phyloP scores from a whole-genome alignment of 139 green algal genomes.

The Chlorella vulgaris region DNA sequence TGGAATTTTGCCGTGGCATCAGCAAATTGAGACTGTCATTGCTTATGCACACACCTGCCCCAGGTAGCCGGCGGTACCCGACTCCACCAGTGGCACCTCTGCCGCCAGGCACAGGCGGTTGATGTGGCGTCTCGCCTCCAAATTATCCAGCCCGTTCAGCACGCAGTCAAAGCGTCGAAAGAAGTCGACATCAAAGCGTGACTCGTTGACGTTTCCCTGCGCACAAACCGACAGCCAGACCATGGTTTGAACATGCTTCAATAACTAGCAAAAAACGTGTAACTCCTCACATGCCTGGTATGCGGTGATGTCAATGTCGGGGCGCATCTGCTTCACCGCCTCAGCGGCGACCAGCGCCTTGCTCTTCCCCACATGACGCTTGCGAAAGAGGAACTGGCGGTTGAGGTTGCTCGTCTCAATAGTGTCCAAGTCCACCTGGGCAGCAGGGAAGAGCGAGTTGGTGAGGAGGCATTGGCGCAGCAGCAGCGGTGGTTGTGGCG shows the following conservation, averaged over 20 bases:
- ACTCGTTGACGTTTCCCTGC: constrained; percentile 74
- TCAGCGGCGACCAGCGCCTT: constrained; percentile 91
- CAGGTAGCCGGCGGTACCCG: constrained; percentile 91
- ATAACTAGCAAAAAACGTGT: too few relatives aligned
- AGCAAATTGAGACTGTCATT: too few relatives aligned
- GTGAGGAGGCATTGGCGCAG: too few relatives aligned
- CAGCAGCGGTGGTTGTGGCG: too few relatives aligned
- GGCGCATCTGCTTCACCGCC: constrained; percentile 69
- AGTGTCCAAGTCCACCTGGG: constrained; percentile 98
- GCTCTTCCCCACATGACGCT: constrained; percentile 91
- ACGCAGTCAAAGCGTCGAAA: constrained; percentile 91
- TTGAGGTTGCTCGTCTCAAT: constrained; percentile 99
- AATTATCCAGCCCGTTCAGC: constrained; percentile 98
- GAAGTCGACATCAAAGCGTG: constrained; percentile 85
- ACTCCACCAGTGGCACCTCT: constrained; percentile 90
- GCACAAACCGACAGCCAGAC: neutral
- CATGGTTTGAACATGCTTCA: neutral
- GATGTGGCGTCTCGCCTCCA: constrained; percentile 91
- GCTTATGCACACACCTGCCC: constrained; percentile 69
- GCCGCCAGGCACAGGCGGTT: constrained; percentile 93
- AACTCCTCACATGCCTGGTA: constrained; percentile 60
- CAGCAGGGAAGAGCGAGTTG: too few relatives aligned
- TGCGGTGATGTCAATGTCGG: constrained; percentile 66
- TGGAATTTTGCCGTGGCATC: neutral
- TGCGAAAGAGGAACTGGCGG: constrained; percentile 98